Evolutionary conservation across 2,329 filamentous ascomycete species (phyloP), one percentile per base, ranked within the genome.

Genomic region (Nigrospora oryzae): DNA sequence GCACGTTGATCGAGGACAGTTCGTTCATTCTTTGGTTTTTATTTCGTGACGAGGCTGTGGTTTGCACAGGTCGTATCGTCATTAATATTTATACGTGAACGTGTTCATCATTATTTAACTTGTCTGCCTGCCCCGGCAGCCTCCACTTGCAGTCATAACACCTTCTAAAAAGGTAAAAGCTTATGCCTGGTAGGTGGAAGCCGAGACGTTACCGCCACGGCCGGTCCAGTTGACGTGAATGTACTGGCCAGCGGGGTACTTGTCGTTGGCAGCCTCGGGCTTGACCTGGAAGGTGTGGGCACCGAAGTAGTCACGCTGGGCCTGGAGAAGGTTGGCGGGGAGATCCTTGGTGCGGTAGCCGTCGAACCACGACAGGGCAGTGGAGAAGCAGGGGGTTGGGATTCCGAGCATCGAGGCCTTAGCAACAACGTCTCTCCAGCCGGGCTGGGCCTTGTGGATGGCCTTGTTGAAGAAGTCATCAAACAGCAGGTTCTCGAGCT

Each of bases 181-280:
- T 58, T 94, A 97, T 77, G 88, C 93, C 73, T 89, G 86, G 80
- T 98, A 98, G 58, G 90, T 97, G 43, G 90, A 95, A 61, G 93
- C 93, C 58, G 89, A 95, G 55, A 98, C 86, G 66, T 97, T 93
- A 64, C 93, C 93, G 65, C 93, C 93, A 67, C 93, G 86, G 61
- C 93, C 93, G 58, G 93, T 98, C 93, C 93, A 98, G 87, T 98
- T 98, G 70, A 97, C 89, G 81, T 98, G 93, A 65, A 91, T 93
- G 69, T 97, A 82, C 74, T 89, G 74, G 68, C 84, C 89, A 58
- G 77, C 81, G 55, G 83, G 84, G 76, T 94, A 95, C 73, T 89
- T 89, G 47, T 75, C 81, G 67, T 62, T 85, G 58, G 86, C 86
- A 54, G 58, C 62, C 73, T 91, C 86, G 49, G 87, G 85, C 84